phyloP scores from a whole-genome alignment of 1,139 yeast species.

The Magnusiomyces suaveolens region DNA sequence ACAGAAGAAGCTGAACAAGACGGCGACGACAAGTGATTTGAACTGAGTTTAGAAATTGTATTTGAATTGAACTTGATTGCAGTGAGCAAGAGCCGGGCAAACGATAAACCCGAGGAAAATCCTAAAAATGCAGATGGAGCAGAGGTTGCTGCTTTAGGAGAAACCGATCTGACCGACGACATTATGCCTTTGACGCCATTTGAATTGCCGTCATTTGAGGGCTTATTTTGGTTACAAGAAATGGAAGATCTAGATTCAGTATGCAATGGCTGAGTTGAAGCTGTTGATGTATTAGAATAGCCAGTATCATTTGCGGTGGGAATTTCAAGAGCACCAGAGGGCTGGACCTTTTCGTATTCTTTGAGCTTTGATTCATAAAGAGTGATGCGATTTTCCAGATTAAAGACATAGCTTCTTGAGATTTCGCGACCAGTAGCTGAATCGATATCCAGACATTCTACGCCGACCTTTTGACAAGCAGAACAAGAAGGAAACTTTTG shows the following conservation, averaged over 20 bases:
- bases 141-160: constrained; percentile 24
- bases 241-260: not conserved
- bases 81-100: constrained; percentile 66
- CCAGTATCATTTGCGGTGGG: not conserved
- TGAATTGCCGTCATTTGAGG: not conserved
- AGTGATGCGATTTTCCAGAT: constrained; percentile 57
- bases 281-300: not conserved
- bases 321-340: not conserved
- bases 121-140: constrained; percentile 39
- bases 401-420: constrained; percentile 70
- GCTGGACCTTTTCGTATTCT: constrained; percentile 16
- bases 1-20: constrained; percentile 9
- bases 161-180: constrained; percentile 24
- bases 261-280: not conserved
- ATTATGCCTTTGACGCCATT: constrained; percentile 22
- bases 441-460: constrained; percentile 72
- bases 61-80: constrained; percentile 55
- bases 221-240: not conserved
- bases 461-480: constrained; percentile 57
- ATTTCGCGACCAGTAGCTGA: constrained; percentile 82
- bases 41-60: not conserved
- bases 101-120: constrained; percentile 54
- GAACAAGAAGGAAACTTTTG: constrained; percentile 72
- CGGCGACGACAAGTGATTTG: not conserved
- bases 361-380: constrained; percentile 44